phyloP scores from a whole-genome alignment of 2,329 filamentous ascomycete species.

The Neospermospora avenae region DNA sequence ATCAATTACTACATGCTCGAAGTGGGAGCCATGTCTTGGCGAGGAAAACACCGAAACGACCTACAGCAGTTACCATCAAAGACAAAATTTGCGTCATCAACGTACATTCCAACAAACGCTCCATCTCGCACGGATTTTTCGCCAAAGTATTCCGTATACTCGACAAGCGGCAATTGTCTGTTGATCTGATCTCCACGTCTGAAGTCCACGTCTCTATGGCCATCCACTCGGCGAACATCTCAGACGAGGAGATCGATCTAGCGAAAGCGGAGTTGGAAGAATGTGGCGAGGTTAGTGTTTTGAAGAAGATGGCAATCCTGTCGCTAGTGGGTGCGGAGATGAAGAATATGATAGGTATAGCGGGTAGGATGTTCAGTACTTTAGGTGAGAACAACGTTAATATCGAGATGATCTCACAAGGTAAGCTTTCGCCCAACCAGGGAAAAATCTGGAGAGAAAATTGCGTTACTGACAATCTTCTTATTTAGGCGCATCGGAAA shows the following conservation, averaged over 20 bases:
- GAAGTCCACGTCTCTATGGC: conserved; percentile 98
- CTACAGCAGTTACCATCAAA: conserved; percentile 94
- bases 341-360: conserved; percentile 96
- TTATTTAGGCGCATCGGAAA: conserved; percentile 81
- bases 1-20: conserved; percentile 50
- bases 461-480: conserved; percentile 7
- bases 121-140: conserved; percentile 93
- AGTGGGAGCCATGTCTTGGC: conserved; percentile 43
- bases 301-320: conserved; percentile 91
- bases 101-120: conserved; percentile 95
- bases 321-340: conserved; percentile 93
- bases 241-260: conserved; percentile 59
- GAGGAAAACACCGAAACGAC: conserved; percentile 64
- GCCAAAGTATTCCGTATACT: conserved; percentile 90
- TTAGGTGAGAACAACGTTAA: conserved; percentile 92
- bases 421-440: conserved; percentile 47
- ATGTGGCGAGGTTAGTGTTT: conserved; percentile 86
- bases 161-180: conserved; percentile 80
- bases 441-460: background rate
- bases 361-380: conserved; percentile 91
- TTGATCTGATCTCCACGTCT: conserved; percentile 93
- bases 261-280: conserved; percentile 71
- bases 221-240: conserved; percentile 73
- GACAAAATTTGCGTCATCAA: conserved; percentile 96
- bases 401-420: conserved; percentile 99